Evolutionary conservation across 768 basidiomycete species (phyloP), one percentile per base, ranked within the genome.

Genomic region (Harrya chromipes): DNA sequence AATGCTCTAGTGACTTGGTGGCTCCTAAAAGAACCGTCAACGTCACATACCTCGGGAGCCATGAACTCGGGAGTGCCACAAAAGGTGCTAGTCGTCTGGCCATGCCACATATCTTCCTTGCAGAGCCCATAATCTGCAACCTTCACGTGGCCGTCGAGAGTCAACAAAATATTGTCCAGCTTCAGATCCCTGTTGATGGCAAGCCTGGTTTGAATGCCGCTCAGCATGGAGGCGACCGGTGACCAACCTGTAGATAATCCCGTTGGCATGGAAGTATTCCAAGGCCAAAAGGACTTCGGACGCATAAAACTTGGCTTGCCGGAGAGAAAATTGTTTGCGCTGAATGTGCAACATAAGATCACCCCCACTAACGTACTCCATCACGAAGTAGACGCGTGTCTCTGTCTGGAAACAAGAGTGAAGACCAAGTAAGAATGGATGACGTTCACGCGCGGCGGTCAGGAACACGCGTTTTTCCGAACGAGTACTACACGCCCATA

Each of bases 381-480:
- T 98, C 59, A 98, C 97, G 66, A 99, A 98, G 76, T 99, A 99
- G 44, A 99, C 87, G 19, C 97, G 87, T 4, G 97, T 98, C 70
- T 98, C 97, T 4, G 97, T 98, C 73, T 99, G 97, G 84, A 99
- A 99, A 76, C 97, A 98, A 14, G 95, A 98, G 65, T 98, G 97
- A 35, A 99, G 76, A 12, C 88, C 91, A 55, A 99, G 85, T 36
- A 99, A 72, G 83, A 99, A 99, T 0, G 97, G 97, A 72, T 99
- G 97, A 5, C 94, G 83, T 67, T 98, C 94, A 53, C 87, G 81
- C 4, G 97, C 95, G n/a, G 97, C 95, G 13, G 95, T 86, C 50
- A 98, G 73, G 74, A 97, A 98, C 34, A 99, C 97, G 23, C 97
- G 90, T 71, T 99, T 99, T 71, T 99, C 97, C 3, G 97, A 98